Evolutionary conservation across 1,284 basidiomycete genomes (phyloP).

Genomic region (Flammula alnicola): DNA sequence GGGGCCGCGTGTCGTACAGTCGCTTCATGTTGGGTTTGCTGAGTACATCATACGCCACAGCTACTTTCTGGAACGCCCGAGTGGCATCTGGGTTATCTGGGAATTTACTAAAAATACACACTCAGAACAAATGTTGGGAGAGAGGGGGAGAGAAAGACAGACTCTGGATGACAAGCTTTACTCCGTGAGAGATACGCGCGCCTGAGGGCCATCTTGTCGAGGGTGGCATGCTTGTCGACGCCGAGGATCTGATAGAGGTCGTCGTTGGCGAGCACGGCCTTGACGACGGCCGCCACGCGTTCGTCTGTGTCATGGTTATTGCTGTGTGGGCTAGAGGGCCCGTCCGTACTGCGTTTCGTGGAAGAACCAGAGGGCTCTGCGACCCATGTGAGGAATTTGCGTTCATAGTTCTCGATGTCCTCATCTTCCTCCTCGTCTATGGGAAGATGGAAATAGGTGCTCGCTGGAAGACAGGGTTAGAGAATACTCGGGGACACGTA

Average conservation of each 20-base stretch:
- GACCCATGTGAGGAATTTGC: slow-evolving; percentile 54
- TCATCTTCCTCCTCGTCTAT: slow-evolving; percentile 59
- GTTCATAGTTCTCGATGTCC: slow-evolving; percentile 46
- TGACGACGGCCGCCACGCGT: slow-evolving; percentile 40
- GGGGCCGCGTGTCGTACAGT: slow-evolving; percentile 67
- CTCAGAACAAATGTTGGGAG: slow-evolving; percentile 10
- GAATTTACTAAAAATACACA: slow-evolving; percentile 66
- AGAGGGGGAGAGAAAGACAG: slow-evolving; percentile 33
- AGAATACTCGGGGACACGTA: neutral
- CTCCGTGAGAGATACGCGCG: slow-evolving; percentile 80
- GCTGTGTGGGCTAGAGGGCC: slow-evolving; percentile 27
- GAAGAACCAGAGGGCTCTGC: slow-evolving; percentile 38
- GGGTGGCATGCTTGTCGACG: slow-evolving; percentile 50
- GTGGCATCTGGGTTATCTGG: slow-evolving; percentile 78
- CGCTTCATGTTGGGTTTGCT: slow-evolving; percentile 72
- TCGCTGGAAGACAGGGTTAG: slow-evolving; percentile 40
- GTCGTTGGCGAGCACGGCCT: slow-evolving; percentile 62
- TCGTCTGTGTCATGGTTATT: slow-evolving; percentile 17
- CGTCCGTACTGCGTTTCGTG: slow-evolving; percentile 18
- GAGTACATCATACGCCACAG: slow-evolving; percentile 82
- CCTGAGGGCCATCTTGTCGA: slow-evolving; percentile 70
- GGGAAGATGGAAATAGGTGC: slow-evolving; percentile 64
- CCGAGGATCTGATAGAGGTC: slow-evolving; percentile 78
- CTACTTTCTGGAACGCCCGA: slow-evolving; percentile 83
- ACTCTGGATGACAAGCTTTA: slow-evolving; percentile 86